phyloP scores from a whole-genome alignment of 306 rosid species.

The Vachellia collinsii region DNA sequence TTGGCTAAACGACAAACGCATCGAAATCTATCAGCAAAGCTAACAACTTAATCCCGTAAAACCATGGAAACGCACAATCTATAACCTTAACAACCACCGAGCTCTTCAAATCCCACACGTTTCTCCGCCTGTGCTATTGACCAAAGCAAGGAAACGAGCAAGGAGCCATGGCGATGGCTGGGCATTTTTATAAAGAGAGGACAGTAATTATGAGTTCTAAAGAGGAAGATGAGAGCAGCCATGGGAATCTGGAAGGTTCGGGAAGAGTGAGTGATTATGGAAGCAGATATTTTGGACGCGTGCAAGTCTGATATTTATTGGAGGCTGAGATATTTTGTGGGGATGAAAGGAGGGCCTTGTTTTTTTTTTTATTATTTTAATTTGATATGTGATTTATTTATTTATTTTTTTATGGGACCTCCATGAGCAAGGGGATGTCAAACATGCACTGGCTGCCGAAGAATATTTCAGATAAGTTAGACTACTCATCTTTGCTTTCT shows the following conservation, averaged over 20 bases:
- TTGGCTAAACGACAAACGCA: background rate
- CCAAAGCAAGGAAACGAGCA: background rate
- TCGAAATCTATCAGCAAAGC: background rate
- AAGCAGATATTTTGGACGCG: background rate
- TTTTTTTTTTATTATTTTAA: background rate
- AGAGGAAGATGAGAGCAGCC: background rate
- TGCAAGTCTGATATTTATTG: background rate
- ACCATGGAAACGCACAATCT: background rate
- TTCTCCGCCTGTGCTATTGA: background rate
- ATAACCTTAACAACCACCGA: background rate
- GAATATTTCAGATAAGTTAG: too few relatives aligned
- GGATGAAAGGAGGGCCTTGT: background rate
- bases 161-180: background rate
- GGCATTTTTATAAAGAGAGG: background rate
- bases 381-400: background rate
- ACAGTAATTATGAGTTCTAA: background rate
- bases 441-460: too few relatives aligned
- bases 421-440: too few relatives aligned
- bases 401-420: background rate
- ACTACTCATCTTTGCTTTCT: too few relatives aligned
- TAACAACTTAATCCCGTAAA: background rate
- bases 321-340: background rate
- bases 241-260: conserved; percentile 48
- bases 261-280: conserved; percentile 17
- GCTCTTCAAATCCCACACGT: conserved; percentile 13